These are phyloP conservation scores for Elongisporangium prolatum DNA, from an alignment of 352 stramenopile genomes.

Conservation along the genomic window DNA sequence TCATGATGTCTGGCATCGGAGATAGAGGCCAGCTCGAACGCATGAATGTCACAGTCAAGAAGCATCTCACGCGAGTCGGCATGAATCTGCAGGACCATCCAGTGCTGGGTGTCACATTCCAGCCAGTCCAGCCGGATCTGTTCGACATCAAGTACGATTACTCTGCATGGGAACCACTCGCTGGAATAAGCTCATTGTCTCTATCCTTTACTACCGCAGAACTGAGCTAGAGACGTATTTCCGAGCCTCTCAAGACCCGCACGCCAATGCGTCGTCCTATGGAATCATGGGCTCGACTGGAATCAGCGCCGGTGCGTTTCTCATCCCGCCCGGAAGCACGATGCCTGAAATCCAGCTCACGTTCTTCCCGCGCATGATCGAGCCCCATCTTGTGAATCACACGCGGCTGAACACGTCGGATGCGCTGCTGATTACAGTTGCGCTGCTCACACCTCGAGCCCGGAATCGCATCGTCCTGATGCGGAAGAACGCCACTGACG, in stretches of 20 bases:
- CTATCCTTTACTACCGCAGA: conserved; percentile 10
- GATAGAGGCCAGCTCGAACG: conserved; percentile 34
- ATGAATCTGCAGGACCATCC: conserved; percentile 90
- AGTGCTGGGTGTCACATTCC: conserved; percentile 72
- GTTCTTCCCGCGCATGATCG: conserved; percentile 79
- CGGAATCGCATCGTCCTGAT: conserved; percentile 44
- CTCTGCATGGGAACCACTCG: neutral
- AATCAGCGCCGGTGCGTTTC: conserved; percentile 68
- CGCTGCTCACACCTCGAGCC: conserved; percentile 53
- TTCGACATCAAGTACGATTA: conserved; percentile 45
- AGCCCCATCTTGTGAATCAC: conserved; percentile 68
- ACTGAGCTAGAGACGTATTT: conserved; percentile 47
- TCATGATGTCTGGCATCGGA: conserved; percentile 69
- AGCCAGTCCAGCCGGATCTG: conserved; percentile 18
- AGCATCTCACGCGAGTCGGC: conserved; percentile 70
- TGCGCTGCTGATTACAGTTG: conserved; percentile 80
- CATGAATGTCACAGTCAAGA: conserved; percentile 45
- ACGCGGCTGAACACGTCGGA: conserved; percentile 30
- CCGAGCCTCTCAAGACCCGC: conserved; percentile 17
- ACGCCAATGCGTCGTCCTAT: conserved; percentile 32
- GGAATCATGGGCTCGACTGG: conserved; percentile 61
- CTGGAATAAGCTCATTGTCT: neutral
- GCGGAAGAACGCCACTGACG: conserved; percentile 4
- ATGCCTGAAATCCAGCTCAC: conserved; percentile 86
- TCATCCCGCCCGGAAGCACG: conserved; percentile 62